These are phyloP conservation scores for Periglandula ipomoeae DNA, from an alignment of 2,329 filamentous ascomycete species.

Conservation along the genomic window DNA sequence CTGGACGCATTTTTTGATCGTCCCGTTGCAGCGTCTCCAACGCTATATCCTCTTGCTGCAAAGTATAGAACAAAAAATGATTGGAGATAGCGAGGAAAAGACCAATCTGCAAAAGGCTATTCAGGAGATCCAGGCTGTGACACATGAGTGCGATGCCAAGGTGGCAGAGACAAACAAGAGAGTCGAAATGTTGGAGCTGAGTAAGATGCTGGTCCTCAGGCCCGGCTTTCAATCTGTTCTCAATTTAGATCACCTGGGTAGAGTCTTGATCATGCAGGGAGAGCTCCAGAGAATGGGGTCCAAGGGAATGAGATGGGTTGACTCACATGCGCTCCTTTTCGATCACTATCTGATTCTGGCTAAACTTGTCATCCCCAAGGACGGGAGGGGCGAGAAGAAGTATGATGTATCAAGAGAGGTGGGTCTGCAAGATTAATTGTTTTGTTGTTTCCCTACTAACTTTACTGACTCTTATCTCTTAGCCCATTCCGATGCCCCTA, in stretches of 20 bases:
- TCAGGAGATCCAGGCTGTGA: slow-evolving; percentile 83
- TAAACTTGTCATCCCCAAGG: slow-evolving; percentile 65
- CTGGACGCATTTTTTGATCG: slow-evolving; percentile 92
- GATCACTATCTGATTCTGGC: slow-evolving; percentile 94
- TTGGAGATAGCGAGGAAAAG: slow-evolving; percentile 82
- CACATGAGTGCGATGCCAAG: slow-evolving; percentile 81
- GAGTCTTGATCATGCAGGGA: slow-evolving; percentile 80
- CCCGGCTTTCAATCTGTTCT: slow-evolving; percentile 84
- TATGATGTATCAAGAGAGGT: slow-evolving; percentile 92
- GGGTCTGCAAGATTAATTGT: slow-evolving; percentile 18
- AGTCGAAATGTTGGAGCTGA: slow-evolving; percentile 78
- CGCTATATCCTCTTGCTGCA: slow-evolving; percentile 77
- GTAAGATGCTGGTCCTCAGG: slow-evolving; percentile 72
- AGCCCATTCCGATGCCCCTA: slow-evolving; percentile 93
- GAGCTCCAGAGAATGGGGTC: slow-evolving; percentile 83
- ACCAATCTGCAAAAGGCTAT: slow-evolving; percentile 74
- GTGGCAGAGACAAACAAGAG: slow-evolving; percentile 90
- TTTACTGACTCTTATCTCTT: slow-evolving; percentile 12
- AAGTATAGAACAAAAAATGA: slow-evolving; percentile 77
- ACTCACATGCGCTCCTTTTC: slow-evolving; percentile 87
- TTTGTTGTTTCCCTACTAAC: not conserved
- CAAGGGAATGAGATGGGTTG: slow-evolving; percentile 85
- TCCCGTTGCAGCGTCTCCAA: slow-evolving; percentile 85
- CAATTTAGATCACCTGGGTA: slow-evolving; percentile 87
- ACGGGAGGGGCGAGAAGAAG: slow-evolving; percentile 63